phyloP scores from a whole-genome alignment of 352 stramenopile genomes.

The Blastocystis sp. region DNA sequence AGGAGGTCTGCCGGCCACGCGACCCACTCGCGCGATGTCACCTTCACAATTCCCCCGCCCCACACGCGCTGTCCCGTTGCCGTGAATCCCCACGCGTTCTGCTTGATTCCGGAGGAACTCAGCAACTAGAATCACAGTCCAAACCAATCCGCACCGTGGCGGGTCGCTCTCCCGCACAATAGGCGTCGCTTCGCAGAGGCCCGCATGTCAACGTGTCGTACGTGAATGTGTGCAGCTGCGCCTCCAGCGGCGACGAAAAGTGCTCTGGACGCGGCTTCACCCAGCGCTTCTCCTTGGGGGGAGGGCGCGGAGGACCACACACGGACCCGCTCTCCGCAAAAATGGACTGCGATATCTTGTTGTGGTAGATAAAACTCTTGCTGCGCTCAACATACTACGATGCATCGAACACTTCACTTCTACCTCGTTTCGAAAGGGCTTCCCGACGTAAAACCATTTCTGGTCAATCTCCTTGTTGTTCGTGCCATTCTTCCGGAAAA shows the following conservation, averaged over 20 bases:
- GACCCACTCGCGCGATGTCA: slow-evolving; percentile 1
- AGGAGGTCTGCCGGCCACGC: slow-evolving; percentile 27
- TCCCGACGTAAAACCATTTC: slow-evolving; percentile 37
- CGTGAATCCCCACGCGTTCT: slow-evolving; percentile 19
- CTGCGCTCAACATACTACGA: slow-evolving; percentile 16
- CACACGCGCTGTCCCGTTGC: slow-evolving; percentile 15
- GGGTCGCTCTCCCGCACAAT: background rate
- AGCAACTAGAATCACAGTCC: background rate
- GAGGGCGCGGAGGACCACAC: background rate
- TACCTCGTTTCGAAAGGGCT: slow-evolving; percentile 24
- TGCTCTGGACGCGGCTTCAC: no score
- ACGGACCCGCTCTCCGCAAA: background rate
- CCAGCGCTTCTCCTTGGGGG: background rate
- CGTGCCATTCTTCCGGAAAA: slow-evolving; percentile 28
- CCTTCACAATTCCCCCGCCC: slow-evolving; percentile 43
- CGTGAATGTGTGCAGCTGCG: background rate
- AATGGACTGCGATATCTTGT: background rate
- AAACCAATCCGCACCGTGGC: background rate
- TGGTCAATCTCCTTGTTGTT: slow-evolving; percentile 34
- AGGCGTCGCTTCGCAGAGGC: background rate
- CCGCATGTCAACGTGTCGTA: background rate
- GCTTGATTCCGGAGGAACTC: background rate
- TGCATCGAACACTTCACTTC: background rate
- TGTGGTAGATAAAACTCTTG: slow-evolving; percentile 41
- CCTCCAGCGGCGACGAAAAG: background rate